phyloP scores from a whole-genome alignment of 306 rosid genomes.

The Phaseolus lunatus region DNA sequence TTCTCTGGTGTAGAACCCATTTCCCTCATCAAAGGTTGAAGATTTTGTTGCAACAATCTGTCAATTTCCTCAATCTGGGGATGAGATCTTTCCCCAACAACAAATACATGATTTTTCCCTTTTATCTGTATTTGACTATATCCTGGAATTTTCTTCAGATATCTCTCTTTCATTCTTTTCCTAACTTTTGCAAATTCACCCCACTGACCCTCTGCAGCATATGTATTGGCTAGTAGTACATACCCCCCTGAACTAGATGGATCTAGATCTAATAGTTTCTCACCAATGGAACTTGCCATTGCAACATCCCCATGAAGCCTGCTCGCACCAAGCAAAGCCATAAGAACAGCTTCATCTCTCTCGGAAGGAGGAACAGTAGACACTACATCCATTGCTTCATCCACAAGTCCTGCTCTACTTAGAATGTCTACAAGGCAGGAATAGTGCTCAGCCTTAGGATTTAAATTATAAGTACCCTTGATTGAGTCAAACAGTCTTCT shows the following conservation, averaged over 20 bases:
- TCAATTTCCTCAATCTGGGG: conserved; percentile 52
- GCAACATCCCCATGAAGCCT: conserved; percentile 48
- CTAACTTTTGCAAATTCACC: conserved; percentile 60
- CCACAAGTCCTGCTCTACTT: conserved; percentile 55
- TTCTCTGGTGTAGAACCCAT: conserved; percentile 40
- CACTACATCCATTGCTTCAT: conserved; percentile 51
- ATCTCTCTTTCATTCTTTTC: conserved; percentile 58
- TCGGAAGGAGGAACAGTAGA: conserved; percentile 49
- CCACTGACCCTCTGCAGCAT: conserved; percentile 58
- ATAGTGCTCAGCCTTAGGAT: conserved; percentile 52
- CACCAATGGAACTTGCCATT: conserved; percentile 45
- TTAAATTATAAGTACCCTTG: conserved; percentile 42
- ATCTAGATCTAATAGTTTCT: conserved; percentile 52
- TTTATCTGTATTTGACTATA: conserved; percentile 56
- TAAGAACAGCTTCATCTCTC: conserved; percentile 57
- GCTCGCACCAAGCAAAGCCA: conserved; percentile 61
- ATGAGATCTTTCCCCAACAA: conserved; percentile 56
- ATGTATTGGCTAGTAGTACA: conserved; percentile 52
- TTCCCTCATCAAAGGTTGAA: conserved; percentile 58
- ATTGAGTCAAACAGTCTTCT: conserved; percentile 56
- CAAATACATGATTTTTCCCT: conserved; percentile 52
- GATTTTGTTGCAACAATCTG: conserved; percentile 50
- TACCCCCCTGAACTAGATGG: conserved; percentile 50
- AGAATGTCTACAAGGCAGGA: conserved; percentile 55
- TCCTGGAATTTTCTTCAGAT: conserved; percentile 58